Evolutionary conservation across 305 asterid species (phyloP).

Genomic region (Fraxinus nigra): DNA sequence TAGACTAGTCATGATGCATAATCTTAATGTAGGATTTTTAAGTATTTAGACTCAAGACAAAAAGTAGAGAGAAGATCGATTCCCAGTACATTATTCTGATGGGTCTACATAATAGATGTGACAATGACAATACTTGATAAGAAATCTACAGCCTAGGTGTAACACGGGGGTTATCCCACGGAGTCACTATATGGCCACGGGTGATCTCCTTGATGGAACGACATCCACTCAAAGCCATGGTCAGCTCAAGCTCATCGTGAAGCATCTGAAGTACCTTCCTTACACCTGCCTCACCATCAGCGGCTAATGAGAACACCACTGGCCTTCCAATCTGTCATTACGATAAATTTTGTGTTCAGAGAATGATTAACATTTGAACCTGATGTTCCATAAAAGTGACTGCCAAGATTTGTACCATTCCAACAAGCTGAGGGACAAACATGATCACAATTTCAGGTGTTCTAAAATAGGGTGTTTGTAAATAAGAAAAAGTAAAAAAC

Average conservation of each 20-base stretch:
- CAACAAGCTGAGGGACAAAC: neutral
- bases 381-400: neutral
- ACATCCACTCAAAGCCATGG: constrained; percentile 86
- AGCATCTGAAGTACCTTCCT: constrained; percentile 71
- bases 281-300: constrained; percentile 75
- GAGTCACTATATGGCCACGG: constrained; percentile 51
- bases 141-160: constrained; percentile 45
- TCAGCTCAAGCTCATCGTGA: constrained; percentile 71
- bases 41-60: too few species aligned
- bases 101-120: neutral
- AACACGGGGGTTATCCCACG: constrained; percentile 51
- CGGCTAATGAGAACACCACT: constrained; percentile 61
- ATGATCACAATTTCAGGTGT: neutral
- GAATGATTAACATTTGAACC: neutral
- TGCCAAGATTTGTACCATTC: neutral
- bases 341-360: neutral
- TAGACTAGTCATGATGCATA: neutral
- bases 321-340: constrained; percentile 70
- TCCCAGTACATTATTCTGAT: too few species aligned
- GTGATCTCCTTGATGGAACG: constrained; percentile 64
- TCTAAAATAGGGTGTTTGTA: neutral
- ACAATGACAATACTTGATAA: neutral
- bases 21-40: neutral
- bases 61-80: too few species aligned
- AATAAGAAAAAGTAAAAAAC: neutral